Evolutionary conservation across 257 asterid species (phyloP).

Genomic region (Plantago ovata): DNA sequence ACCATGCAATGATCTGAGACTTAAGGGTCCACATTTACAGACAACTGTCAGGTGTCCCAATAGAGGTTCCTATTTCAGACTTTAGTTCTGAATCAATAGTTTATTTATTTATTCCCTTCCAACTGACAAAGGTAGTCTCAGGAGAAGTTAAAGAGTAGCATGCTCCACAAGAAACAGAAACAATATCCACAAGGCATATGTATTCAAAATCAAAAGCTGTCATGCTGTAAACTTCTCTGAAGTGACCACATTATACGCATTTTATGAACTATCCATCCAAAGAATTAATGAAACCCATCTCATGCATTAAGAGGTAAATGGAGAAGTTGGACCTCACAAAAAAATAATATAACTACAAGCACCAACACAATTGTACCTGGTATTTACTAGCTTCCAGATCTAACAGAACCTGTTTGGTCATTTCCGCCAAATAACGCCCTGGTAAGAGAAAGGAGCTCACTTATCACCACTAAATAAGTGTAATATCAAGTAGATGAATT

Average conservation of each 20-base stretch:
- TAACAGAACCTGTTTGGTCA: slow-evolving; percentile 75
- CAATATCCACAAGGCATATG: slow-evolving; percentile 4
- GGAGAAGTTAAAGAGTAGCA: not conserved
- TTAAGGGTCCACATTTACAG: too few relatives aligned
- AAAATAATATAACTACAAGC: slow-evolving; percentile 1
- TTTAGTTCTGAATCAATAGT: too few relatives aligned
- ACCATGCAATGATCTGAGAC: too few relatives aligned
- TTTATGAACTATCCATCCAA: not conserved
- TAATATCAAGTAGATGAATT: not conserved
- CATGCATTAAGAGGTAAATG: slow-evolving; percentile 2
- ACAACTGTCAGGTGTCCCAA: too few relatives aligned
- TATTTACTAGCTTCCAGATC: slow-evolving; percentile 93
- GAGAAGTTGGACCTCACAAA: slow-evolving; percentile 11
- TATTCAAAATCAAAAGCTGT: slow-evolving; percentile 1
- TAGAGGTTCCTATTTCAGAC: too few relatives aligned
- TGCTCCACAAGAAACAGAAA: not conserved
- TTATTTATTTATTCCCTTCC: too few relatives aligned
- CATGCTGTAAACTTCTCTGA: slow-evolving; percentile 4
- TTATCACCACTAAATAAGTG: slow-evolving; percentile 1
- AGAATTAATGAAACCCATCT: not conserved
- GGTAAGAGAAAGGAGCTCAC: slow-evolving; percentile 25
- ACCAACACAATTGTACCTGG: slow-evolving; percentile 63
- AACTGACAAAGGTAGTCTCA: slow-evolving; percentile 14
- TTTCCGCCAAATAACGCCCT: slow-evolving; percentile 92
- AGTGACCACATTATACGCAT: not conserved